A percentile compares a stretch with the other conserved stretches of the same genome.
phyloP scores from a whole-genome alignment of 306 rosid species.

The Citrullus amarus region DNA sequence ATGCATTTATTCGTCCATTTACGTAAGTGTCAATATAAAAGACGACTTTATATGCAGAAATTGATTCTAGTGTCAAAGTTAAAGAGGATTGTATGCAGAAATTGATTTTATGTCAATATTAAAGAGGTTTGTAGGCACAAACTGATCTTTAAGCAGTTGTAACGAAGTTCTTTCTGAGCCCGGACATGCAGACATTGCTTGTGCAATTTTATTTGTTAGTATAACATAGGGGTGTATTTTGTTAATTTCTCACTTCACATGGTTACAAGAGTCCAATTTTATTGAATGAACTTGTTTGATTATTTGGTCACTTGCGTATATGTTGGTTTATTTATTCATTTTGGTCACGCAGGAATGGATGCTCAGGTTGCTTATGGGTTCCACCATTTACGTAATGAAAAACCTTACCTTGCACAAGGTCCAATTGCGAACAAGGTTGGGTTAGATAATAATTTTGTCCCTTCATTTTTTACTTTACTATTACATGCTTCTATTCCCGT shows the following conservation, averaged over 20 bases:
- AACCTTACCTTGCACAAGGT: constrained; percentile 85
- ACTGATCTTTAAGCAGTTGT: background rate
- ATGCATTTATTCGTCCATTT: background rate
- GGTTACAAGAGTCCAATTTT: background rate
- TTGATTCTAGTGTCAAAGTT: background rate
- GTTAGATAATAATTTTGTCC: background rate
- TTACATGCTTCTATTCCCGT: background rate
- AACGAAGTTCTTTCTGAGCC: background rate
- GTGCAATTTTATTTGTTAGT: background rate
- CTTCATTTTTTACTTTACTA: background rate
- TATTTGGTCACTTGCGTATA: background rate
- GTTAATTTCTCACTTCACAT: background rate
- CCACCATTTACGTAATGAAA: constrained; percentile 83
- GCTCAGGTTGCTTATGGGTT: constrained; percentile 97
- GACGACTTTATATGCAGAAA: background rate
- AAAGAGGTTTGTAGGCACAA: background rate
- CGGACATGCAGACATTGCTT: background rate
- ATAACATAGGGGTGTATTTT: background rate
- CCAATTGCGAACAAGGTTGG: constrained; percentile 90
- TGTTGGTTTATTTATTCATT: background rate
- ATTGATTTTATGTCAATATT: background rate
- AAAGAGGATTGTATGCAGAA: background rate
- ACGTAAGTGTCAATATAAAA: background rate
- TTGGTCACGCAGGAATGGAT: constrained; percentile 79
- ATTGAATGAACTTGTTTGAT: background rate